Evolutionary conservation across 345 rosid genomes (phyloP).

Genomic region (Isatis tinctoria): DNA sequence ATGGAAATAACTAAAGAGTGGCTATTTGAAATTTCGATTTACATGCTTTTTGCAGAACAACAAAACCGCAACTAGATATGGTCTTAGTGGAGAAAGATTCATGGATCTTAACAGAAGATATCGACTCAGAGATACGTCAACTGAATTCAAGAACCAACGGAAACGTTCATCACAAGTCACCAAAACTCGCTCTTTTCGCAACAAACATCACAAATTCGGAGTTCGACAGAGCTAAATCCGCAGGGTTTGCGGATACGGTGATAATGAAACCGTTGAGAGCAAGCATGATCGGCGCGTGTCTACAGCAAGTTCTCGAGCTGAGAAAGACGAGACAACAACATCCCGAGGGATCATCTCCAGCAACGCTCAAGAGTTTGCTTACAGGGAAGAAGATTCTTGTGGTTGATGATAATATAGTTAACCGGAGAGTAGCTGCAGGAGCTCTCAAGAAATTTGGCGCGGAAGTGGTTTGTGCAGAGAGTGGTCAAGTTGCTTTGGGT

Average conservation of each 20-base stretch:
- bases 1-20: too few relatives aligned
- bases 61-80: conserved; percentile 51
- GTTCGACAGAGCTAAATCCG: conserved; percentile 64
- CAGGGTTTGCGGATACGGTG: conserved; percentile 85
- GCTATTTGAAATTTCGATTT: too few relatives aligned
- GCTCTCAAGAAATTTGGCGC: conserved; percentile 96
- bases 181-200: conserved; percentile 72
- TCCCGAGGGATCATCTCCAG: conserved; percentile 41
- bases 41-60: conserved; percentile 26
- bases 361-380: conserved; percentile 51
- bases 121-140: conserved; percentile 25
- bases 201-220: conserved; percentile 65
- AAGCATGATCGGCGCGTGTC: conserved; percentile 95
- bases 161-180: conserved; percentile 37
- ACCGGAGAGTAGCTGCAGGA: conserved; percentile 92
- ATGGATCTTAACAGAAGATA: conserved; percentile 64
- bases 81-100: conserved; percentile 87
- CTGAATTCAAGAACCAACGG: conserved; percentile 54
- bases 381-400: conserved; percentile 80
- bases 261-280: conserved; percentile 95
- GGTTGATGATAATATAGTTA: conserved; percentile 87
- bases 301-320: conserved; percentile 69
- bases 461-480: conserved; percentile 73
- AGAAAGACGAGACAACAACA: conserved; percentile 60
- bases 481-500: conserved; percentile 74